A percentile compares a stretch with the other conserved stretches of the same genome.
These are phyloP conservation scores for Diaporthe ampelina DNA, from an alignment of 2,329 filamentous ascomycete genomes.

Conservation along the genomic window DNA sequence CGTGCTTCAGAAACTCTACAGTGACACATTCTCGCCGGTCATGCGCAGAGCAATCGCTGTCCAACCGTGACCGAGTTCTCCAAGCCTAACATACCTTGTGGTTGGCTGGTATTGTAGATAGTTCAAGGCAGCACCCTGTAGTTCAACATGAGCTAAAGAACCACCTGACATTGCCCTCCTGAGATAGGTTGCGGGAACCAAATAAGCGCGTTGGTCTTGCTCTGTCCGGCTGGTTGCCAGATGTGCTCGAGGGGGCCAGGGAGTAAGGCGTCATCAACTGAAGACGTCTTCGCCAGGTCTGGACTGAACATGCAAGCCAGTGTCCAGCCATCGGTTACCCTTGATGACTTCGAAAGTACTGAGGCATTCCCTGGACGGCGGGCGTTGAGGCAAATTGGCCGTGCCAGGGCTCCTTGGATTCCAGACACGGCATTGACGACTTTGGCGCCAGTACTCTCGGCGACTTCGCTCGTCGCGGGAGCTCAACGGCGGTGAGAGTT, in stretches of 20 bases:
- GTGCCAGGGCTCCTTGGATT: background rate
- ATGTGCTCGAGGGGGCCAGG: background rate
- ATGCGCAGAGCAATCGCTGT: background rate
- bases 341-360: background rate
- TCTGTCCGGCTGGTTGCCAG: conserved; percentile 3
- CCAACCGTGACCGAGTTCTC: background rate
- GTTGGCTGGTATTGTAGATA: background rate
- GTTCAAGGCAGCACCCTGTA: conserved; percentile 6
- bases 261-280: background rate
- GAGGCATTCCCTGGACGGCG: background rate
- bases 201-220: conserved; percentile 24
- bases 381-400: background rate
- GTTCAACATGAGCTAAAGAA: conserved; percentile 2
- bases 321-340: conserved; percentile 11
- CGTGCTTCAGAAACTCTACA: background rate
- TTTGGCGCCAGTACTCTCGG: background rate
- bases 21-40: background rate
- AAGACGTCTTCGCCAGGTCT: background rate
- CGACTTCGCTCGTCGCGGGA: background rate
- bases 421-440: conserved; percentile 5
- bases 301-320: conserved; percentile 5
- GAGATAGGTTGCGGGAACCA: conserved; percentile 33
- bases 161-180: background rate
- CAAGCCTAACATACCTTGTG: background rate
- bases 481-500: background rate